phyloP scores from a whole-genome alignment of 345 rosid species.

The Aethionema arabicum region DNA sequence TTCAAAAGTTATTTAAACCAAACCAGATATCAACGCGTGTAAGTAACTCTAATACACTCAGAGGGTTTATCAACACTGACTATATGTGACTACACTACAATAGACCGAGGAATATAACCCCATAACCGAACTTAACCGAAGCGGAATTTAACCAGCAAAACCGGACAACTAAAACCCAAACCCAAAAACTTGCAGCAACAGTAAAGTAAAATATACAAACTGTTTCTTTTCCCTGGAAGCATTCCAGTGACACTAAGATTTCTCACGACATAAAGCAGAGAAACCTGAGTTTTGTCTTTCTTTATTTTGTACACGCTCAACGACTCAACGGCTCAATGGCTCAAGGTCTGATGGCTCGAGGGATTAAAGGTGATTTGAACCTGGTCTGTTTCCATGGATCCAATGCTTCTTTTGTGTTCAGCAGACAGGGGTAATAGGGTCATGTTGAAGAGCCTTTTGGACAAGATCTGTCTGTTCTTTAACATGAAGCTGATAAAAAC shows the following conservation, averaged over 20 bases:
- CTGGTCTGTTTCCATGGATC: too few species aligned
- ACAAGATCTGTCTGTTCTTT: conserved; percentile 66
- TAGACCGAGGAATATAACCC: not conserved
- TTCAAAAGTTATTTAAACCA: too few species aligned
- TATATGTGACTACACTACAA: too few species aligned
- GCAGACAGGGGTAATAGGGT: conserved; percentile 41
- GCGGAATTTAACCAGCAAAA: not conserved
- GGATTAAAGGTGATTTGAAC: too few species aligned
- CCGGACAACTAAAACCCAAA: conserved; percentile 7
- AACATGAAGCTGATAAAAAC: conserved; percentile 54
- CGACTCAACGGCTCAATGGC: not conserved
- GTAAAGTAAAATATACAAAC: not conserved
- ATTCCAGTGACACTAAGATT: conserved; percentile 2
- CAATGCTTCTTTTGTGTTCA: not conserved
- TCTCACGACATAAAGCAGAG: not conserved
- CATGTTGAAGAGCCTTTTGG: conserved; percentile 55
- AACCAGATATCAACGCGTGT: not conserved
- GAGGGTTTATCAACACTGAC: not conserved
- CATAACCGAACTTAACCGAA: conserved; percentile 5
- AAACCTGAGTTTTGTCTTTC: not conserved
- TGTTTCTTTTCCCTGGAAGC: not conserved
- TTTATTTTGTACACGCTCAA: conserved; percentile 1
- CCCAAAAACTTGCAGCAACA: not conserved
- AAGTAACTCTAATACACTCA: not conserved
- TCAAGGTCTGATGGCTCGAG: too few species aligned